A percentile compares a stretch with the other conserved stretches of the same genome.
Evolutionary conservation across 768 basidiomycete species (phyloP).

Genomic region (Heimioporus sp.): DNA sequence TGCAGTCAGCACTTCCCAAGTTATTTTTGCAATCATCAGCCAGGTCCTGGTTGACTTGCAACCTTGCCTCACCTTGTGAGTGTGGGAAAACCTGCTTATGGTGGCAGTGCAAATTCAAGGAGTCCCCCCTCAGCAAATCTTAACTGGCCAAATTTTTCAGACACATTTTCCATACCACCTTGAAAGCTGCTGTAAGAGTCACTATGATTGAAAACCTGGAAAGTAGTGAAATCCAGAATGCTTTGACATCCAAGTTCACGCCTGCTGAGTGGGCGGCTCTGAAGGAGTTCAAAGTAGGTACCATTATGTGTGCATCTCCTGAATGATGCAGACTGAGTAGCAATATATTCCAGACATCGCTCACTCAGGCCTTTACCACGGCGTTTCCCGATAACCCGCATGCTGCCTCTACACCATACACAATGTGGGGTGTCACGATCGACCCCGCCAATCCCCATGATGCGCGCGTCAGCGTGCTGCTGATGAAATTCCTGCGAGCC

Average conservation of each 20-base stretch:
- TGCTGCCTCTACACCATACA: conserved; percentile 49
- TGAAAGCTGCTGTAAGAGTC: no score
- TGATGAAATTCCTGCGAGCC: conserved; percentile 82
- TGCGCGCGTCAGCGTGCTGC: conserved; percentile 67
- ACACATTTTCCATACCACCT: no score
- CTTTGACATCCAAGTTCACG: conserved; percentile 68
- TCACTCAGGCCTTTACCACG: conserved; percentile 54
- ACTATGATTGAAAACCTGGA: conserved; percentile 4
- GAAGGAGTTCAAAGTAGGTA: conserved; percentile 61
- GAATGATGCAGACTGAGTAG: not conserved
- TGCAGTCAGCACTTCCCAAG: no score
- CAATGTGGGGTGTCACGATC: conserved; percentile 70
- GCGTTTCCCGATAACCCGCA: conserved; percentile 60
- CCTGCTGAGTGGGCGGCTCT: conserved; percentile 70
- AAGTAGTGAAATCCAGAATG: conserved; percentile 60
- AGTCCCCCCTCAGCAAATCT: no score
- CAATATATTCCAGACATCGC: conserved; percentile 26
- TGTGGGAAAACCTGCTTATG: no score
- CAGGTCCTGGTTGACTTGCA: no score
- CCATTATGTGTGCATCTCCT: not conserved
- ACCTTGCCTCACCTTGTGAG: no score
- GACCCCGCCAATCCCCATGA: conserved; percentile 55
- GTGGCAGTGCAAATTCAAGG: no score
- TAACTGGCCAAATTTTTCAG: no score
- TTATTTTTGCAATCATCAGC: no score